A percentile compares a stretch with the other conserved stretches of the same genome.
Evolutionary conservation across 2,329 filamentous ascomycete species (phyloP).

Genomic region (Dactylellina sp.): DNA sequence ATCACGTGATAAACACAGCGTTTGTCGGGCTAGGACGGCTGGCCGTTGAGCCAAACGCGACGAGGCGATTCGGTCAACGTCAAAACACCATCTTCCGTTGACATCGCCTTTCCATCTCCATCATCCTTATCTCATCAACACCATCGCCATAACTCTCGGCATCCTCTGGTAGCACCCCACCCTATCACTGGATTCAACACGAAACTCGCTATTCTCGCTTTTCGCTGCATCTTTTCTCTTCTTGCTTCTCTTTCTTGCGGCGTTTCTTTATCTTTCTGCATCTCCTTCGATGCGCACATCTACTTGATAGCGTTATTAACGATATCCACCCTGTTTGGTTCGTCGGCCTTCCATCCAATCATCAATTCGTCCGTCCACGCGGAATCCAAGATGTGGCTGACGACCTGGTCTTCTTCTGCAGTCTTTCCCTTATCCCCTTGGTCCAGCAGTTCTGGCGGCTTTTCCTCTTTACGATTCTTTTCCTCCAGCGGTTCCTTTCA

Average conservation of each 20-base stretch:
- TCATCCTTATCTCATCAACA: constrained; percentile 22
- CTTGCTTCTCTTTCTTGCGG: background rate
- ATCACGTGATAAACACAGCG: no score
- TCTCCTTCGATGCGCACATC: constrained; percentile 10
- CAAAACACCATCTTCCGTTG: constrained; percentile 21
- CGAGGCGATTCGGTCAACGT: constrained; percentile 9
- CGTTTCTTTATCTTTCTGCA: constrained; percentile 1
- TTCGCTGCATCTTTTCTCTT: constrained; percentile 11
- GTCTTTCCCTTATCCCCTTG: constrained; percentile 52
- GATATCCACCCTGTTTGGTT: constrained; percentile 56
- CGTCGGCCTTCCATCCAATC: constrained; percentile 50
- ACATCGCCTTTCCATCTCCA: constrained; percentile 5
- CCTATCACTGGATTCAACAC: constrained; percentile 8
- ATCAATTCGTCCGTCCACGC: constrained; percentile 54
- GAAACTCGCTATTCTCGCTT: background rate
- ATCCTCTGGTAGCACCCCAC: constrained; percentile 16
- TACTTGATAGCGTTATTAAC: constrained; percentile 40
- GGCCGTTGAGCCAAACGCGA: constrained; percentile 25
- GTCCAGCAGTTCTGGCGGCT: constrained; percentile 42
- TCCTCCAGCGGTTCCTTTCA: constrained; percentile 47
- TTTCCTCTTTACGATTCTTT: constrained; percentile 52
- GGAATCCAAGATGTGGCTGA: constrained; percentile 55
- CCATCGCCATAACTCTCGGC: constrained; percentile 11
- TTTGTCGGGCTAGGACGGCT: no score
- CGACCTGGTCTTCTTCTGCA: constrained; percentile 53